Evolutionary conservation across 2,329 filamentous ascomycete genomes (phyloP).

Genomic region (Fusarium duplospermum): DNA sequence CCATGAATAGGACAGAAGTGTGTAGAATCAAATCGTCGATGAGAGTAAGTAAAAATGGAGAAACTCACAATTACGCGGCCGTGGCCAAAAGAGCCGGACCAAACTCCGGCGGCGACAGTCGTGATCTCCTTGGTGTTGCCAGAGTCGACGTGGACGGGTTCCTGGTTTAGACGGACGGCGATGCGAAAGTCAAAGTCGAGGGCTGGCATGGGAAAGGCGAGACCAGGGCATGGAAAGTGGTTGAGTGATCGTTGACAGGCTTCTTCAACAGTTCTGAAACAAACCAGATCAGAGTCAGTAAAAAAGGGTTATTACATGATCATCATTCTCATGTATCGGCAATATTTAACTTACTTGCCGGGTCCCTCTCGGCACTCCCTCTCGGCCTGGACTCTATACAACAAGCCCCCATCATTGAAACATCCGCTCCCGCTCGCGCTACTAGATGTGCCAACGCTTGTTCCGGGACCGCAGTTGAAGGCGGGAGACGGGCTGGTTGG

Average conservation of each 20-base stretch:
- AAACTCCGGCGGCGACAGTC: slow-evolving; percentile 59
- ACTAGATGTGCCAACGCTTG: slow-evolving; percentile 1
- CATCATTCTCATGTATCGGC: not conserved
- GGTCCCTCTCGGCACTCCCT: slow-evolving; percentile 43
- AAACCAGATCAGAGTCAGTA: slow-evolving; percentile 35
- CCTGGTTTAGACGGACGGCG: slow-evolving; percentile 58
- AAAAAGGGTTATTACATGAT: not conserved
- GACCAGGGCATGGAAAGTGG: slow-evolving; percentile 55
- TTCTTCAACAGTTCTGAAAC: slow-evolving; percentile 50
- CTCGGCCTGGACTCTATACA: slow-evolving; percentile 44
- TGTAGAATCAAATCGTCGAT: slow-evolving; percentile 2
- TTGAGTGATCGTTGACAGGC: slow-evolving; percentile 52
- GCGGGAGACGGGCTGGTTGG: not conserved
- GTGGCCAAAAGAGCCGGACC: slow-evolving; percentile 62
- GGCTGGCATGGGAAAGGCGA: slow-evolving; percentile 58
- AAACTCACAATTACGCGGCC: slow-evolving; percentile 59
- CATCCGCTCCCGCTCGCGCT: slow-evolving; percentile 29
- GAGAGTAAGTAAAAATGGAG: not conserved
- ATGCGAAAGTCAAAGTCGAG: slow-evolving; percentile 64
- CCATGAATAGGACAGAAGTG: slow-evolving; percentile 17
- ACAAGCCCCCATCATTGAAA: slow-evolving; percentile 42
- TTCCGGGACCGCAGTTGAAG: slow-evolving; percentile 5
- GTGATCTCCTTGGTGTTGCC: slow-evolving; percentile 62
- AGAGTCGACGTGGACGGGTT: slow-evolving; percentile 56
- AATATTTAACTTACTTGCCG: slow-evolving; percentile 41